Evolutionary conservation across 164 flowering plant species (phyloP), one percentile per base, ranked within the genome.

Genomic region (Chimonanthus praecox): DNA sequence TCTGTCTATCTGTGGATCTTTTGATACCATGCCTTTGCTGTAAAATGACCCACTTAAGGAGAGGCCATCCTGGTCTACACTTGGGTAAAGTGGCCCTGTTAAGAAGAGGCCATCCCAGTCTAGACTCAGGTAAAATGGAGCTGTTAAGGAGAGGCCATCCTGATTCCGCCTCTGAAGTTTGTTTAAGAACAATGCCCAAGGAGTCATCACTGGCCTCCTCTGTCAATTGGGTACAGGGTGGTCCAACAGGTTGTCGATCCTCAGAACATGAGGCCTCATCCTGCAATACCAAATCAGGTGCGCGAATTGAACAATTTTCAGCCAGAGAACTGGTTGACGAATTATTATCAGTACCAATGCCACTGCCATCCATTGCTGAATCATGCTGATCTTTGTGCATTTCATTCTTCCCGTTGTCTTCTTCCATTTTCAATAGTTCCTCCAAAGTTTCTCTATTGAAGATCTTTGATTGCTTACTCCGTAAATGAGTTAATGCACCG

Each of bases 21-120:
- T 69, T 67, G 3, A 72, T 54, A 47, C 74, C 48, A 70, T 72
- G 73, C 60, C 50, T 33, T 18, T 81, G 72, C 0, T 83, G 64
- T 11, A 78, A 74, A 50, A 84, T 63, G 8, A 84, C 75, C 45
- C 86, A 84, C 15, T 88, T 85, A 49, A 93, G 91, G 47, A 95
- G 85, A 0, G 97, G 92, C 99, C 98, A 93, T 62, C 98, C 98
- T 5, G 96, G 94, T 76, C 75, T 89, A 72, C 71, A 20, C 78
- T 90, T 91, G 7, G 92, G 87, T 71, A 80, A 48, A 50, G 83
- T 63, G 8, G 85, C 75, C 45, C 86, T 84, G n/a, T 88, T 85
- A 49, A 93, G 91, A 45, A 95, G 85, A 0, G 97, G 92, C 99
- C 98, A 93, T 62, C 98, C 98, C 5, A 94, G 94, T 76, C 75